Conservation (phyloP, 768 basidiomycete genomes). For the Cystoderma amianthinum region DNA sequence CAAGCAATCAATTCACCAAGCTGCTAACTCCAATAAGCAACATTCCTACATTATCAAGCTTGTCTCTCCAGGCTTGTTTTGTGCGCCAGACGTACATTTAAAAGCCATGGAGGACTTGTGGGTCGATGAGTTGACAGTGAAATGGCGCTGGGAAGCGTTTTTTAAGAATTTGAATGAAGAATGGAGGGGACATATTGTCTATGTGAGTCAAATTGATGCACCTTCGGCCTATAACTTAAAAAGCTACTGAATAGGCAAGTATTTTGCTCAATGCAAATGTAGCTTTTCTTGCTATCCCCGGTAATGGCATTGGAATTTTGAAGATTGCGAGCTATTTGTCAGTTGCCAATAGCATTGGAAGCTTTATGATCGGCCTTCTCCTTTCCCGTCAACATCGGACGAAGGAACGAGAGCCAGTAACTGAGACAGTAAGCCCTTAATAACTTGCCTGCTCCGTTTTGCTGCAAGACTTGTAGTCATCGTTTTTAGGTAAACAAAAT, state of each 20-base stretch:
- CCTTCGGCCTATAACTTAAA: neutral
- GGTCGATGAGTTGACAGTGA: constrained; percentile 34
- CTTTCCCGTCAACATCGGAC: constrained; percentile 34
- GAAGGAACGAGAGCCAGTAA: constrained; percentile 15
- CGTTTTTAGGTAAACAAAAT: constrained; percentile 13
- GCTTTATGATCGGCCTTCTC: constrained; percentile 33
- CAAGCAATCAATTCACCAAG: constrained; percentile 21
- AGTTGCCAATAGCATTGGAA: constrained; percentile 29
- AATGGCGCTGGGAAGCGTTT: constrained; percentile 31
- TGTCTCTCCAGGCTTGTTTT: constrained; percentile 35
- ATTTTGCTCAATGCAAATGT: constrained; percentile 44
- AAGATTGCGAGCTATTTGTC: constrained; percentile 36
- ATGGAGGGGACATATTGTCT: constrained; percentile 33
- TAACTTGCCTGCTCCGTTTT: neutral
- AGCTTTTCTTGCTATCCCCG: constrained; percentile 39
- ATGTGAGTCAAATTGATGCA: constrained; percentile 21
- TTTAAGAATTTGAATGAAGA: constrained; percentile 27
- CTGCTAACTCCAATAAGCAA: constrained; percentile 9
- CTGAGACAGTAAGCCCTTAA: no score
- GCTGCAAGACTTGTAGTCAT: constrained; percentile 8
- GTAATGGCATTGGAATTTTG: constrained; percentile 17
- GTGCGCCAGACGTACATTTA: constrained; percentile 34
- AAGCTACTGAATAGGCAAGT: constrained; percentile 25
- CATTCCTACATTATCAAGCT: constrained; percentile 24
- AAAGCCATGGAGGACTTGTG: constrained; percentile 34